Conservation (phyloP, 441 rosid genomes). For the Arabidopsis hybrid region DNA sequence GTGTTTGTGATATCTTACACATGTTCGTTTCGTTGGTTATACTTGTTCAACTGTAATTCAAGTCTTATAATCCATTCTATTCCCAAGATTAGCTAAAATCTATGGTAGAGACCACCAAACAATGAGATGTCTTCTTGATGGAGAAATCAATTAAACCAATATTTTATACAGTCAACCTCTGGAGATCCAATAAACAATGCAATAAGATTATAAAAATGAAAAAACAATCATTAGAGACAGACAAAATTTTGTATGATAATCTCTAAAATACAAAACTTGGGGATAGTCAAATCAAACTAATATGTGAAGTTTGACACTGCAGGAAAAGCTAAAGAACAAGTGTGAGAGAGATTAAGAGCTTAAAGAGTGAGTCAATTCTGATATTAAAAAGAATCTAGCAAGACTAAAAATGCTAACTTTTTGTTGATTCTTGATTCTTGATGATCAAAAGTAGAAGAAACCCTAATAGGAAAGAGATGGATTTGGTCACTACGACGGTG, state of each 20-base stretch:
- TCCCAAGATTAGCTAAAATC: neutral
- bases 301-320: too few species aligned
- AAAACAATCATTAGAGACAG: neutral
- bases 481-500: slow-evolving; percentile 53
- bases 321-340: too few species aligned
- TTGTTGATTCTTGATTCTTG: neutral
- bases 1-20: neutral
- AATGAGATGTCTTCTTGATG: neutral
- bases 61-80: neutral
- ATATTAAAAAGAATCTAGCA: too few species aligned
- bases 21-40: neutral
- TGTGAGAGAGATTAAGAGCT: too few species aligned
- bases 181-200: slow-evolving; percentile 24
- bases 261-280: neutral
- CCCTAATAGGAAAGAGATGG: too few species aligned
- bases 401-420: neutral
- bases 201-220: neutral
- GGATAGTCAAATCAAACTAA: neutral
- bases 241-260: neutral
- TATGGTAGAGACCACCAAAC: neutral
- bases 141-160: neutral
- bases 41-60: slow-evolving; percentile 1
- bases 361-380: too few species aligned
- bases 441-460: too few species aligned
- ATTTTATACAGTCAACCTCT: neutral